These are phyloP conservation scores for Fusarium albosuccineum DNA, from an alignment of 2,329 filamentous ascomycete species.

Conservation along the genomic window DNA sequence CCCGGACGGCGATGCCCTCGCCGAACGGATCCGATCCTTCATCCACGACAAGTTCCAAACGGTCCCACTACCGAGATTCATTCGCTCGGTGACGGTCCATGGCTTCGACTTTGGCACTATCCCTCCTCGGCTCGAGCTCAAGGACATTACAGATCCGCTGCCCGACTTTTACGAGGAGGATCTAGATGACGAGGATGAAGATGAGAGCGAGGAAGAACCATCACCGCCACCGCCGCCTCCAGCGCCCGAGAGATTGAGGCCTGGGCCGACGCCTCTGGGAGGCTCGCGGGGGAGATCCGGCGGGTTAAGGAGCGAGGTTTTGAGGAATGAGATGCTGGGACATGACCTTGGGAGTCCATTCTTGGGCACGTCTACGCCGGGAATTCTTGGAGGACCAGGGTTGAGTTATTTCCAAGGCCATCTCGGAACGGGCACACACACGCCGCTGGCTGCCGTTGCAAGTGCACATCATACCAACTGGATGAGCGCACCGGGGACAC, in stretches of 20 bases:
- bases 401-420: conserved; percentile 88
- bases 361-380: conserved; percentile 71
- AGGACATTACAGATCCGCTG: conserved; percentile 95
- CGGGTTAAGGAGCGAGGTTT: conserved; percentile 49
- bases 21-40: conserved; percentile 89
- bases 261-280: conserved; percentile 34
- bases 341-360: conserved; percentile 68
- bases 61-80: conserved; percentile 91
- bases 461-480: conserved; percentile 66
- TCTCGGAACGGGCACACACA: conserved; percentile 80
- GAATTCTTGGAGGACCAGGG: conserved; percentile 79
- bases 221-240: conserved; percentile 32
- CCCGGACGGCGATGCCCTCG: conserved; percentile 85
- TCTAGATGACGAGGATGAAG: conserved; percentile 64
- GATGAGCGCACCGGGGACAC: conserved; percentile 47
- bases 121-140: conserved; percentile 88
- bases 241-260: conserved; percentile 37
- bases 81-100: conserved; percentile 94
- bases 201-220: conserved; percentile 52
- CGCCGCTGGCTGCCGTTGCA: conserved; percentile 83
- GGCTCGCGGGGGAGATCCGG: conserved; percentile 44
- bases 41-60: conserved; percentile 97
- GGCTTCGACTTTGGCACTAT: conserved; percentile 92
- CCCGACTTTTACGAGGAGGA: conserved; percentile 96
- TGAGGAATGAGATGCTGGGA: conserved; percentile 49